These are phyloP conservation scores for Saprolegnia diclina DNA, from an alignment of 352 stramenopile species.

Conservation along the genomic window DNA sequence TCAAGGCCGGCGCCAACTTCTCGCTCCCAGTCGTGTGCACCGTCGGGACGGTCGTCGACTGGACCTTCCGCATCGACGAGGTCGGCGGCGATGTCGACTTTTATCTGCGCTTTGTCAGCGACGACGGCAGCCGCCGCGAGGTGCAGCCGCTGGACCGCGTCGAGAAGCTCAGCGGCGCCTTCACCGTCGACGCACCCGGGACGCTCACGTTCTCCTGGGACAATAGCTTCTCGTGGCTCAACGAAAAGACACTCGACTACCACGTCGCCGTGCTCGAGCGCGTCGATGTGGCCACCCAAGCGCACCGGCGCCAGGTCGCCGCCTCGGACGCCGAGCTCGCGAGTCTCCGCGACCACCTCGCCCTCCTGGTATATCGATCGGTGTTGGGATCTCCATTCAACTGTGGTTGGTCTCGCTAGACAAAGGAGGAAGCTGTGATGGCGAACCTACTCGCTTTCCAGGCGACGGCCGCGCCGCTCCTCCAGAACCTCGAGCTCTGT, in stretches of 20 bases:
- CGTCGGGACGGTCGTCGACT: slow-evolving; percentile 58
- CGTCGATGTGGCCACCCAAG: slow-evolving; percentile 25
- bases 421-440: slow-evolving; percentile 12
- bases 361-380: slow-evolving; percentile 3
- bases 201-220: slow-evolving; percentile 71
- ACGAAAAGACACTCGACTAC: slow-evolving; percentile 81
- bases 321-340: background rate
- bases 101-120: slow-evolving; percentile 31
- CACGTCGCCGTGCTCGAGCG: slow-evolving; percentile 69
- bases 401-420: background rate
- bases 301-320: background rate
- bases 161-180: slow-evolving; percentile 46
- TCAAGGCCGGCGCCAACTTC: slow-evolving; percentile 71
- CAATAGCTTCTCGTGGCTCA: slow-evolving; percentile 80
- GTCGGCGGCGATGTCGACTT: slow-evolving; percentile 60
- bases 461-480: background rate
- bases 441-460: background rate
- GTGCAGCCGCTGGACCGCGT: slow-evolving; percentile 47
- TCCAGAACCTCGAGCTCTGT: slow-evolving; percentile 4
- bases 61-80: slow-evolving; percentile 72
- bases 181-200: slow-evolving; percentile 38
- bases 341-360: background rate
- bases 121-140: slow-evolving; percentile 17
- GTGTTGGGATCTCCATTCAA: background rate
- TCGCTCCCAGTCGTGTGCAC: slow-evolving; percentile 64